These are phyloP conservation scores for Fistulinella cinereoalba DNA, from an alignment of 1,284 basidiomycete species.

Conservation along the genomic window DNA sequence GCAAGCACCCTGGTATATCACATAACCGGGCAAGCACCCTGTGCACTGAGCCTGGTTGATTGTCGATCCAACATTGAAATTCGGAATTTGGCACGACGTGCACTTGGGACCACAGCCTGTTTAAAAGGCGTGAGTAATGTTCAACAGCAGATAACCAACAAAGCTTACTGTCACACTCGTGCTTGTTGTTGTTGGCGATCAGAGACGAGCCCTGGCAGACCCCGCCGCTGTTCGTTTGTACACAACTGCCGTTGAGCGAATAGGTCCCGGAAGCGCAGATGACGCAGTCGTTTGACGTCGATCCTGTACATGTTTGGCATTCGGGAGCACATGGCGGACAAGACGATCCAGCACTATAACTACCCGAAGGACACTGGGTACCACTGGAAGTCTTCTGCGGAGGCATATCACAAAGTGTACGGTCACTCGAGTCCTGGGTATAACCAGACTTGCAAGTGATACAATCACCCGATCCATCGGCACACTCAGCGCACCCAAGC, in stretches of 20 bases:
- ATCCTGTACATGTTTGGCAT: conserved; percentile 69
- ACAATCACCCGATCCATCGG: conserved; percentile 64
- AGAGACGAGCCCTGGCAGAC: conserved; percentile 67
- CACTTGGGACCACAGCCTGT: conserved; percentile 76
- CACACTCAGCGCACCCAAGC: conserved; percentile 67
- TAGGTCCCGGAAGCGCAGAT: conserved; percentile 60
- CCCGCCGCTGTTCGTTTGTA: conserved; percentile 60
- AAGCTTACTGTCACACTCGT: conserved; percentile 72
- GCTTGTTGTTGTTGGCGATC: conserved; percentile 78
- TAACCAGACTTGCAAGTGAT: conserved; percentile 67
- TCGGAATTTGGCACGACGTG: conserved; percentile 68
- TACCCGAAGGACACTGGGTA: conserved; percentile 58
- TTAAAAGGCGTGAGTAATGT: neutral
- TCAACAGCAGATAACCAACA: conserved; percentile 1
- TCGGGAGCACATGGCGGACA: conserved; percentile 62
- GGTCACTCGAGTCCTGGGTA: conserved; percentile 62
- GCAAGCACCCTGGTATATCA: conserved; percentile 67
- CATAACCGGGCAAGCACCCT: conserved; percentile 70
- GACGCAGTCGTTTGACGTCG: conserved; percentile 67
- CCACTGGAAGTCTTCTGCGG: conserved; percentile 51
- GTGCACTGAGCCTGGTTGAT: conserved; percentile 68
- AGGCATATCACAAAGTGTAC: conserved; percentile 59
- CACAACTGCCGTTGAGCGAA: conserved; percentile 63
- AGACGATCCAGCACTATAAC: conserved; percentile 54
- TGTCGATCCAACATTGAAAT: conserved; percentile 66